Percentiles rank a stretch among this genome's conserved stretches.
Conservation (phyloP, 306 rosid species). For the Betula pendula region DNA sequence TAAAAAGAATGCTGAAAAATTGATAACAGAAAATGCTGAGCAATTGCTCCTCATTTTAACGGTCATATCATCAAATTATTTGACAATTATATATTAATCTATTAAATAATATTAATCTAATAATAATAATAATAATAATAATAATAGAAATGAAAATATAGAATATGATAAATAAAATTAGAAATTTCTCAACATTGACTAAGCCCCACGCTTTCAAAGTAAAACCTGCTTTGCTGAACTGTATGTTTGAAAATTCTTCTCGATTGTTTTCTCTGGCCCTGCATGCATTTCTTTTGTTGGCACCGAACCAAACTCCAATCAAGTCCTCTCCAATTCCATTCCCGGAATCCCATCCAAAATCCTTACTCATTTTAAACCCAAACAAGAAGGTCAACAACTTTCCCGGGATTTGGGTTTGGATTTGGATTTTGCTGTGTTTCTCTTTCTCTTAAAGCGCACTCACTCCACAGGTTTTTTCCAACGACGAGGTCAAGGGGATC, state of each 20-base stretch:
- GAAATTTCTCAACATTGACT: neutral
- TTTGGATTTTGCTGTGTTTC: neutral
- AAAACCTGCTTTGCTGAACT: neutral
- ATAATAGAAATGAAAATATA: too few relatives aligned
- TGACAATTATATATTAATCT: too few relatives aligned
- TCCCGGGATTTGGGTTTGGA: neutral
- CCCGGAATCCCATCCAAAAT: neutral
- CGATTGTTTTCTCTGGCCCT: neutral
- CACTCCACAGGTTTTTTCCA: neutral
- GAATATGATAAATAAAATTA: neutral
- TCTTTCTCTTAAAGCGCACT: neutral
- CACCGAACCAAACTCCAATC: neutral
- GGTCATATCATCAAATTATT: too few relatives aligned
- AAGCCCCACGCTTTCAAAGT: neutral
- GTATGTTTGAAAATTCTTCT: neutral
- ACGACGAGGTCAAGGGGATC: neutral
- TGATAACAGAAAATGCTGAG: too few relatives aligned
- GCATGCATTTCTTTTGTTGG: neutral
- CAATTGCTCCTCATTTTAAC: too few relatives aligned
- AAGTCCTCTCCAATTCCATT: neutral
- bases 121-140: too few relatives aligned
- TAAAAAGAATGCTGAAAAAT: too few relatives aligned
- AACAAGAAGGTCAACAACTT: neutral
- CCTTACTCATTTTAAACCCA: neutral
- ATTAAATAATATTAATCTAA: too few relatives aligned